Base-by-base conservation (phyloP, 169 alveolate species). In the Eimeria zaria region DNA sequence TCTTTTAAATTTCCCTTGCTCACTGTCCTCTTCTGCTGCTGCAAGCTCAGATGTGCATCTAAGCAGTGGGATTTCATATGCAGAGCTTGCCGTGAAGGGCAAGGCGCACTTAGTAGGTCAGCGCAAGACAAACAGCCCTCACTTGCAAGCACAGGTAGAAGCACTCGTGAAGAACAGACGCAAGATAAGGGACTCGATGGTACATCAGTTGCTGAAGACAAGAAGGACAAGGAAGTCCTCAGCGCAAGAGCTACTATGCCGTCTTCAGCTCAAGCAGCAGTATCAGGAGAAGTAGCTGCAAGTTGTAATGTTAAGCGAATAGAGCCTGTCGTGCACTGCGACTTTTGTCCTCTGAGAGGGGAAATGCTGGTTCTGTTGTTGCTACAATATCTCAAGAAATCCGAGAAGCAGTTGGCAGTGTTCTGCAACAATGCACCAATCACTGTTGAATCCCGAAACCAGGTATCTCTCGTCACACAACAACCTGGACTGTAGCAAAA, bases 51-150 rank as follows among this genome's bases (percentile, higher is more conserved):
- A 64, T 44, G 83, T 27, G 94, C 94, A 6, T 41, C 94, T 9
- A 87, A 33, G 30, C 94, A 87, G 64, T 87, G 94, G 94, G 94
- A 87, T 48, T n/a, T 41, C 71, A 64, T 87, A 87, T 87, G 94
- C 83, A 1, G 62, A 44, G 81, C 94, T 39, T 87, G 94, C 12
- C 94, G 94, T 41, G 94, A 87, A 62, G 94, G 94, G 51, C 94
- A 87, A 51, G 41, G 67, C 60, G 69, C 51, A 20, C 33, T 87
- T 14, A 11, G n/a, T 55, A 51, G 53, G 80, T 73, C 12, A 51
- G 33, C 73, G 36, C 64, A 33, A 18, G 83, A 1, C 39, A 69
- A 55, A 87, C 69, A 11, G 36, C 64, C 69, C 46, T 48, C 88
- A 27, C 27, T 5, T 60, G 48, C 36, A 36, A 18, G 18, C 22